phyloP scores from a whole-genome alignment of 129 eudicot species.

The Cynara cardunculus region DNA sequence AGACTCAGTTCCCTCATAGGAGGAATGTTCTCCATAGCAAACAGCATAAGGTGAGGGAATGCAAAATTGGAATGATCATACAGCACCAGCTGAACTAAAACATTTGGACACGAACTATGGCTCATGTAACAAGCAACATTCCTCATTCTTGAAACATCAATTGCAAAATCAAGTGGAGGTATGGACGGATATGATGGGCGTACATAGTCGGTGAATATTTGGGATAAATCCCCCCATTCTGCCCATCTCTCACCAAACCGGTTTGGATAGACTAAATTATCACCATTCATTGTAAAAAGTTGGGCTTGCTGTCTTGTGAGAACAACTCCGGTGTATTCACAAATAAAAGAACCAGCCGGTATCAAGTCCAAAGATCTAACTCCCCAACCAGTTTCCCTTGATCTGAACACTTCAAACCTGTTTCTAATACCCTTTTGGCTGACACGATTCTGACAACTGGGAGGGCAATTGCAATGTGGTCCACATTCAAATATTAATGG shows the following conservation, averaged over 20 bases:
- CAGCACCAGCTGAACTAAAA: slow-evolving; percentile 69
- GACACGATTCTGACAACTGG: slow-evolving; percentile 62
- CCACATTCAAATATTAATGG: slow-evolving; percentile 74
- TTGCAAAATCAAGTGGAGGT: slow-evolving; percentile 76
- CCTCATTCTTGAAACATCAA: slow-evolving; percentile 79
- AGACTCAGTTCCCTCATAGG: slow-evolving; percentile 88
- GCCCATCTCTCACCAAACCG: slow-evolving; percentile 74
- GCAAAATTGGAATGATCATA: slow-evolving; percentile 66
- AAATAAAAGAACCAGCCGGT: slow-evolving; percentile 41
- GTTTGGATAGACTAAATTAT: slow-evolving; percentile 54
- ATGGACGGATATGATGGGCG: slow-evolving; percentile 52
- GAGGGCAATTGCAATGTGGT: slow-evolving; percentile 61
- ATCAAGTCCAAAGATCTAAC: slow-evolving; percentile 72
- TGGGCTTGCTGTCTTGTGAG: slow-evolving; percentile 56
- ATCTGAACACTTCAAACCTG: slow-evolving; percentile 67
- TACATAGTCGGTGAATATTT: slow-evolving; percentile 49
- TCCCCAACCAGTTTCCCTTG: slow-evolving; percentile 75
- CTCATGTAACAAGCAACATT: slow-evolving; percentile 83
- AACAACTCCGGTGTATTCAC: slow-evolving; percentile 43
- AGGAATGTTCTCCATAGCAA: slow-evolving; percentile 90
- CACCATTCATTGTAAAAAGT: slow-evolving; percentile 44
- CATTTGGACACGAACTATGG: slow-evolving; percentile 77
- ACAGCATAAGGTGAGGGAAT: slow-evolving; percentile 82
- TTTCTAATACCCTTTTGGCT: slow-evolving; percentile 59
- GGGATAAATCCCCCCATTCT: slow-evolving; percentile 84